These are phyloP conservation scores for Xylariaceae sp. DNA, from an alignment of 2,329 filamentous ascomycete species.

Conservation along the genomic window DNA sequence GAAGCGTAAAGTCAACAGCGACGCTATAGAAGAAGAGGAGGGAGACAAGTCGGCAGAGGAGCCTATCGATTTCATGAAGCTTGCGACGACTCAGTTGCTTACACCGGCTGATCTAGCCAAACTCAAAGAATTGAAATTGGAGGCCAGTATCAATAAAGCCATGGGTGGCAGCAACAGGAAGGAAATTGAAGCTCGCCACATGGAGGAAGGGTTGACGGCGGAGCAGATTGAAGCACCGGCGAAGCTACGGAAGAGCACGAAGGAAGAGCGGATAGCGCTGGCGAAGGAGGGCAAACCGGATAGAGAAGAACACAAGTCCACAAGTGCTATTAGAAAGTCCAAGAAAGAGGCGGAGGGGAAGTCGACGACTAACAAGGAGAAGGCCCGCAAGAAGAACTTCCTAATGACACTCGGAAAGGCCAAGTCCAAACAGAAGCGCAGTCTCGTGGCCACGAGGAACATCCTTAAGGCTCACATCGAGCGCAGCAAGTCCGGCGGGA, in stretches of 20 bases:
- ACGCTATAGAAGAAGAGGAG: slow-evolving; percentile 37
- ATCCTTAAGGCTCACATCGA: slow-evolving; percentile 77
- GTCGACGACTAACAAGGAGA: slow-evolving; percentile 96
- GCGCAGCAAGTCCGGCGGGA: slow-evolving; percentile 77
- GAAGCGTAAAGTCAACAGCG: slow-evolving; percentile 53
- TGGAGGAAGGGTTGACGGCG: slow-evolving; percentile 85
- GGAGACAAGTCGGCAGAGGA: slow-evolving; percentile 43
- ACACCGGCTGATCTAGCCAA: slow-evolving; percentile 96
- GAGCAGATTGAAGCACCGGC: slow-evolving; percentile 87
- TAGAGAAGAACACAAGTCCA: slow-evolving; percentile 77
- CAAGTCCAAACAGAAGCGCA: slow-evolving; percentile 91
- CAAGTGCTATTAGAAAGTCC: slow-evolving; percentile 76
- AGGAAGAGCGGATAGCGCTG: slow-evolving; percentile 81
- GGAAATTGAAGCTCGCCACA: slow-evolving; percentile 56
- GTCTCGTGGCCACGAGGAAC: slow-evolving; percentile 78
- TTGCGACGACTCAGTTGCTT: slow-evolving; percentile 90
- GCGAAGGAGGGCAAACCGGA: slow-evolving; percentile 78
- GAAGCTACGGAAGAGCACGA: slow-evolving; percentile 75
- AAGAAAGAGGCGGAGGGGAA: slow-evolving; percentile 88
- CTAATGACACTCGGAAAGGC: slow-evolving; percentile 97
- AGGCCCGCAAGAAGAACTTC: slow-evolving; percentile 96
- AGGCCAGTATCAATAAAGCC: slow-evolving; percentile 65
- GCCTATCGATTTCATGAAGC: slow-evolving; percentile 56
- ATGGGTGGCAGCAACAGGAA: slow-evolving; percentile 49
- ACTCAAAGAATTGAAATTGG: slow-evolving; percentile 77